Conservation (phyloP, 2,329 filamentous ascomycete species). For the Penicillium hesseltinei region DNA sequence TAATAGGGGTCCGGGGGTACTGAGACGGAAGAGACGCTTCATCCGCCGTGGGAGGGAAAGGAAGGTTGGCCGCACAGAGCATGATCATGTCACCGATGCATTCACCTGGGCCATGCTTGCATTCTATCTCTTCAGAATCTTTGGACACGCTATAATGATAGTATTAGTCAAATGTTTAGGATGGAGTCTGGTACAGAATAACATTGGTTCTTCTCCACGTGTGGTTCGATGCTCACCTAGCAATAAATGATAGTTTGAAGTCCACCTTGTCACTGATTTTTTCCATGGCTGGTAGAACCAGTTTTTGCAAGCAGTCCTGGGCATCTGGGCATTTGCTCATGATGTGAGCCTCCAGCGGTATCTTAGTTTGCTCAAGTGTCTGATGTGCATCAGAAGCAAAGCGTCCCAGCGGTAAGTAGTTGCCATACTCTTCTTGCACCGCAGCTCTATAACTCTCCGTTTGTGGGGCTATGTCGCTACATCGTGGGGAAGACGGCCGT, state of each 20-base stretch:
- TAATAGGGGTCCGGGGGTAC: constrained; percentile 70
- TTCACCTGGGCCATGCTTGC: constrained; percentile 85
- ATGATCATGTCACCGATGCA: constrained; percentile 94
- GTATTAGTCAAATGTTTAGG: constrained; percentile 6
- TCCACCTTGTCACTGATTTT: constrained; percentile 78
- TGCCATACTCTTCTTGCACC: background rate
- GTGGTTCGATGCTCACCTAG: constrained; percentile 55
- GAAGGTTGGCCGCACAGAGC: constrained; percentile 77
- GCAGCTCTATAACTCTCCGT: background rate
- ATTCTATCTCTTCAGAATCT: constrained; percentile 77
- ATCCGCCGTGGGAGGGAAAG: constrained; percentile 34
- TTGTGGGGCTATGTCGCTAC: background rate
- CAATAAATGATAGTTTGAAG: constrained; percentile 88
- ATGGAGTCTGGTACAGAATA: background rate
- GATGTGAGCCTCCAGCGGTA: constrained; percentile 89
- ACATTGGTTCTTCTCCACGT: background rate
- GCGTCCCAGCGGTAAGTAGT: background rate
- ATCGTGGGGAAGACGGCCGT: constrained; percentile 2
- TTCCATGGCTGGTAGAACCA: constrained; percentile 86
- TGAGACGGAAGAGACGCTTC: constrained; percentile 17
- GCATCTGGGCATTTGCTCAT: constrained; percentile 98
- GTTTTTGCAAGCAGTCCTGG: constrained; percentile 71
- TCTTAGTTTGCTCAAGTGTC: constrained; percentile 31
- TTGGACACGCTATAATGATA: constrained; percentile 55
- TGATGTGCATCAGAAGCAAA: background rate